A percentile compares a stretch with the other conserved stretches of the same genome.
Conservation (phyloP, 805 yeast species). For the Naumovozyma baii region DNA sequence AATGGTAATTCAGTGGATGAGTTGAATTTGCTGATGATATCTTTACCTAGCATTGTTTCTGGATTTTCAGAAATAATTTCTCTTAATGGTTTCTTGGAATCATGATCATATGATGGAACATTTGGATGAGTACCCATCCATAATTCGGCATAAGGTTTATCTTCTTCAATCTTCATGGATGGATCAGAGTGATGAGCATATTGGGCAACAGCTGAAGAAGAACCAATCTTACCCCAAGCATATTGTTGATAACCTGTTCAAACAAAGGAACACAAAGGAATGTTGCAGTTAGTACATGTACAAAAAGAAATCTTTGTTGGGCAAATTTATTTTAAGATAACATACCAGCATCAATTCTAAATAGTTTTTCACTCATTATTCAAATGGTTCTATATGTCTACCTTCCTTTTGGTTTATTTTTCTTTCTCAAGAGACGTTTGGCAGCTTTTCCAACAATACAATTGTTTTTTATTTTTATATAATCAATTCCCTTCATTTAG, state of each 20-base stretch:
- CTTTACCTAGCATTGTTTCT: slow-evolving; percentile 45
- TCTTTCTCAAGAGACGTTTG: too few relatives aligned
- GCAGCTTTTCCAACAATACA: too few relatives aligned
- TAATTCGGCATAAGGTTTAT: slow-evolving; percentile 87
- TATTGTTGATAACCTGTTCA: slow-evolving; percentile 58
- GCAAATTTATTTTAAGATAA: not conserved
- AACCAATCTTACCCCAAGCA: slow-evolving; percentile 85
- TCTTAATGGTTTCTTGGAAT: slow-evolving; percentile 49
- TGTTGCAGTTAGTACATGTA: too few relatives aligned
- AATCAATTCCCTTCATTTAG: too few relatives aligned
- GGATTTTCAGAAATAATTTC: slow-evolving; percentile 58
- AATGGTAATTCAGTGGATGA: slow-evolving; percentile 71
- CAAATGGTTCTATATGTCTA: not conserved
- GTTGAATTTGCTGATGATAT: slow-evolving; percentile 57
- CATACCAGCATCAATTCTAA: slow-evolving; percentile 36
- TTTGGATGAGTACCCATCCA: slow-evolving; percentile 99
- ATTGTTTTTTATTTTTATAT: too few relatives aligned
- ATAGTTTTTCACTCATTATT: slow-evolving; percentile 23
- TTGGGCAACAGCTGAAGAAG: slow-evolving; percentile 78
- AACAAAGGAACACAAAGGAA: not conserved
- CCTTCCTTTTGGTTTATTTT: too few relatives aligned
- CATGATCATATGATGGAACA: slow-evolving; percentile 62
- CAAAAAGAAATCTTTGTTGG: not conserved
- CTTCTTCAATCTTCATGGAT: slow-evolving; percentile 49
- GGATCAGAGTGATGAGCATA: slow-evolving; percentile 69